phyloP scores from a whole-genome alignment of 441 rosid genomes.

The Bruguiera hainesii region DNA sequence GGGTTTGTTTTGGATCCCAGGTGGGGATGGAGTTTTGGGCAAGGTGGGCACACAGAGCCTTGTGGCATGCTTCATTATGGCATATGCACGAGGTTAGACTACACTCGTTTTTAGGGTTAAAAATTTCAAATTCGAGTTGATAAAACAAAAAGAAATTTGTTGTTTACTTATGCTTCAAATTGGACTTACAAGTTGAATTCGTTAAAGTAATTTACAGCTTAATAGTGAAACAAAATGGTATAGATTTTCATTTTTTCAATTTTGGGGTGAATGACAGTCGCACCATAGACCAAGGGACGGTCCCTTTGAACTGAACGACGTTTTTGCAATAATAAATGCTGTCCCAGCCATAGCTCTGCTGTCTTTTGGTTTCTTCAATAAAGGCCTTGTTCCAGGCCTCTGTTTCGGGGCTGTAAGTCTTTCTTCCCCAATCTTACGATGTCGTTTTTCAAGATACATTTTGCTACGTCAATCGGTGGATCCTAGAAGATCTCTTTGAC shows the following conservation, averaged over 20 bases:
- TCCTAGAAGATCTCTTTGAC: background rate
- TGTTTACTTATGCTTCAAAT: too few species aligned
- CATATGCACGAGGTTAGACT: slow-evolving; percentile 50
- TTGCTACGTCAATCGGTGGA: background rate
- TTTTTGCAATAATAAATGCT: slow-evolving; percentile 48
- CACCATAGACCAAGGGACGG: slow-evolving; percentile 51
- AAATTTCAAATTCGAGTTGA: background rate
- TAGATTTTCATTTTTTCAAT: too few species aligned
- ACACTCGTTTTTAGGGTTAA: background rate
- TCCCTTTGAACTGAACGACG: slow-evolving; percentile 51
- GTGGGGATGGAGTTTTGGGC: slow-evolving; percentile 74
- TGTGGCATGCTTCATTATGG: slow-evolving; percentile 63
- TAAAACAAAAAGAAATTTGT: too few species aligned
- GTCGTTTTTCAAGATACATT: background rate
- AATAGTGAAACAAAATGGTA: too few species aligned
- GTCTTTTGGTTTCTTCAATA: slow-evolving; percentile 38
- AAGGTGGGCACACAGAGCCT: slow-evolving; percentile 55
- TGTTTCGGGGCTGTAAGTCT: slow-evolving; percentile 56
- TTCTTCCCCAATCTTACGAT: too few species aligned
- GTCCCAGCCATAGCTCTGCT: slow-evolving; percentile 47
- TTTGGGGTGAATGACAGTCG: slow-evolving; percentile 32
- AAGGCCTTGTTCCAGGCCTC: slow-evolving; percentile 52
- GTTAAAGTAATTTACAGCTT: too few species aligned
- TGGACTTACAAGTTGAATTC: too few species aligned
- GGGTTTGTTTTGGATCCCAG: slow-evolving; percentile 19